Evolutionary conservation across 2,329 filamentous ascomycete species (phyloP), one percentile per base, ranked within the genome.

Genomic region (Ophiostoma novo-ulmi): DNA sequence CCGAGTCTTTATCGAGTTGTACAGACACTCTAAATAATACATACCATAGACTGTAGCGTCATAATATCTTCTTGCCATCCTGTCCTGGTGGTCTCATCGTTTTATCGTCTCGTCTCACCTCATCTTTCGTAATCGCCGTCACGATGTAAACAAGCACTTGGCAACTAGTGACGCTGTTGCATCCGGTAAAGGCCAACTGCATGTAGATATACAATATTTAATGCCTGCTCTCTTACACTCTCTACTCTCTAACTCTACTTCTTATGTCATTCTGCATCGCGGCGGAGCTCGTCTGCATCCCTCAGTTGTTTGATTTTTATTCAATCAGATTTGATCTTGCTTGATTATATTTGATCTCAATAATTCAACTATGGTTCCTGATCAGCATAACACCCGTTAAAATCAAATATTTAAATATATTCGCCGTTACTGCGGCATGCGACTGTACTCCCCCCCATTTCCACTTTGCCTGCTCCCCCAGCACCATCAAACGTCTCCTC

Each of bases 61-160:
- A 26, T 58, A 22, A 11, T 58, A 26, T 58, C 52, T 20, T 10
- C n/a, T 55, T 22, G 1, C n/a, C 52, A 58, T 58, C 52, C 6
- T 58, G 22, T 26, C 52, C 13, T 26, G 31, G 31, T 55, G 44
- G 44, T 48, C 17, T 55, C n/a, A 26, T 55, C n/a, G 20, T 26
- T 22, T 55, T 48, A 13, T 48, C 44, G 44, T 10, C 20, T 58
- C 52, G n/a, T 58, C 52, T 26, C 22, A 26, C 31, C 52, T 11
- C 48, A 10, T 55, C 52, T 44, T 1, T 44, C 22, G 20, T 55
- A 58, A 26, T 14, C 58, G 5, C 58, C 58, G 58, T 63, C 58
- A 63, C 26, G 58, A 63, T 63, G 58, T 63, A 63, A 63, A 63
- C 58, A 63, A 63, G 14, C 58, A 63, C 26, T 5, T 11, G 26